Percentiles rank a stretch among this genome's conserved stretches.
These are phyloP conservation scores for Penicillium occitanis DNA, from an alignment of 2,329 filamentous ascomycete species.

Conservation along the genomic window DNA sequence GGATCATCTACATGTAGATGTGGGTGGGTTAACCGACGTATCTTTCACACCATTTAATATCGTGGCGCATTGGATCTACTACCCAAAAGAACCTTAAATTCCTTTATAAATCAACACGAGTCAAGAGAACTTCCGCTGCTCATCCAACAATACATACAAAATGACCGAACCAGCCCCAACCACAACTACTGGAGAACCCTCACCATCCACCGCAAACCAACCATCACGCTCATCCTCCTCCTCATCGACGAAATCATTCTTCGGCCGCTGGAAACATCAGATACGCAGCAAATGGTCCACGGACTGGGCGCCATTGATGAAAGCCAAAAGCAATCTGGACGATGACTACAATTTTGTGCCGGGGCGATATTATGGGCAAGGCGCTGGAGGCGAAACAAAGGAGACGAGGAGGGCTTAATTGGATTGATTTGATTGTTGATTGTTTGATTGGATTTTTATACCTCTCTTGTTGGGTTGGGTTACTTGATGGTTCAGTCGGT, in stretches of 20 bases:
- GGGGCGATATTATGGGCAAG: slow-evolving; percentile 22
- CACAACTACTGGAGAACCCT: background rate
- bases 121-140: background rate
- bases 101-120: background rate
- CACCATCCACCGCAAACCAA: slow-evolving; percentile 3
- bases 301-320: slow-evolving; percentile 26
- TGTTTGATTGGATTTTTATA: background rate
- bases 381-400: background rate
- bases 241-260: slow-evolving; percentile 7
- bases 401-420: background rate
- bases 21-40: background rate
- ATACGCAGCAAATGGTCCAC: slow-evolving; percentile 10
- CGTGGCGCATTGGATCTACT: background rate
- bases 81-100: background rate
- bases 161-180: background rate
- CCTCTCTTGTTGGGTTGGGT: background rate
- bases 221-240: slow-evolving; percentile 6
- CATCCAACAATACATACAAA: background rate
- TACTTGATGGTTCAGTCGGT: background rate
- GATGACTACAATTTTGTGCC: slow-evolving; percentile 25
- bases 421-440: background rate
- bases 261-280: slow-evolving; percentile 15
- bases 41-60: background rate
- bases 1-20: background rate
- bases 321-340: slow-evolving; percentile 25